Evolutionary conservation across 2,329 filamentous ascomycete genomes (phyloP).

Genomic region (Monilinia vaccinii-corymbosi): DNA sequence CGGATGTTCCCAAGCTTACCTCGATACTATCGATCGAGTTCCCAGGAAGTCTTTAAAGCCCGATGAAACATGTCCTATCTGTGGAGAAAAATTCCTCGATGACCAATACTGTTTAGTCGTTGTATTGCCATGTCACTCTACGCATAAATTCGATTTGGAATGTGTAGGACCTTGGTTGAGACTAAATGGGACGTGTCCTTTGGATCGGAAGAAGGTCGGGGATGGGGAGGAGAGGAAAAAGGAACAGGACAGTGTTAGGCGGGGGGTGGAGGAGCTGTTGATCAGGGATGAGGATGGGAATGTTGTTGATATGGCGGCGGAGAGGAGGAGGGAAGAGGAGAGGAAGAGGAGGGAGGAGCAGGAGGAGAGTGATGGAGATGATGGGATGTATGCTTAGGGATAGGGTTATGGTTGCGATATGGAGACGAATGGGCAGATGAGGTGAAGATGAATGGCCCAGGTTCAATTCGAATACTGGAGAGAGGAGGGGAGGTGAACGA

Average conservation of each 20-base stretch:
- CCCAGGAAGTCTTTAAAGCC: slow-evolving; percentile 38
- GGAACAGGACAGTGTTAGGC: slow-evolving; percentile 36
- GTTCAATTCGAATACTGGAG: background rate
- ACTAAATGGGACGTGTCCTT: slow-evolving; percentile 54
- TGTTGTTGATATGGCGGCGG: slow-evolving; percentile 32
- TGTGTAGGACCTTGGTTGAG: slow-evolving; percentile 57
- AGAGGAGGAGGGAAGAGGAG: background rate
- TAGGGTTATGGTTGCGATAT: background rate
- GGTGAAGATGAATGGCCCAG: background rate
- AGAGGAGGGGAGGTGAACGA: background rate
- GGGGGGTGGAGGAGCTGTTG: slow-evolving; percentile 27
- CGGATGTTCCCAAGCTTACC: slow-evolving; percentile 50
- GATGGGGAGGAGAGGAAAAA: slow-evolving; percentile 10
- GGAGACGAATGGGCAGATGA: background rate
- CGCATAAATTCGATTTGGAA: slow-evolving; percentile 56
- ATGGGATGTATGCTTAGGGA: slow-evolving; percentile 38
- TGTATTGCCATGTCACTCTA: slow-evolving; percentile 50
- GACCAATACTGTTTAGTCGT: slow-evolving; percentile 55
- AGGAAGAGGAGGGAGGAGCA: slow-evolving; percentile 29
- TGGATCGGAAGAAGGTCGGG: slow-evolving; percentile 51
- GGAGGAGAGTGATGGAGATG: slow-evolving; percentile 41
- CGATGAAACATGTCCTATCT: slow-evolving; percentile 52
- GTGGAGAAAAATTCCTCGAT: slow-evolving; percentile 51
- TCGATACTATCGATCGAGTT: slow-evolving; percentile 52
- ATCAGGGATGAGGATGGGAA: slow-evolving; percentile 29